Evolutionary conservation across 1,284 basidiomycete genomes (phyloP).

Genomic region (Porogramme epimiltina): DNA sequence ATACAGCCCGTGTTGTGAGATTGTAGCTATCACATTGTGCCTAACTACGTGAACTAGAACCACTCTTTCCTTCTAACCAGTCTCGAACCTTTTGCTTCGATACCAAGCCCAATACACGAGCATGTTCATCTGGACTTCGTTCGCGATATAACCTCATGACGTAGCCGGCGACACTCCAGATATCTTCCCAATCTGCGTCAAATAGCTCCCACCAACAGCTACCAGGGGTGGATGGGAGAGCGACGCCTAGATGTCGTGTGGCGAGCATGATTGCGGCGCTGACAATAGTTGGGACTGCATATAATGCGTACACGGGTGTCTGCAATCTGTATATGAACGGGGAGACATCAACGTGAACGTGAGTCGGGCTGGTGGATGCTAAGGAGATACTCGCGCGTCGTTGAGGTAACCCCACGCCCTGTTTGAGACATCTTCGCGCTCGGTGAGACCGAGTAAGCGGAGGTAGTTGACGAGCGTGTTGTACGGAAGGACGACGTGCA

Average conservation of each 20-base stretch:
- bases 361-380: constrained; percentile 5
- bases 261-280: constrained; percentile 83
- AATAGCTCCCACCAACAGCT: constrained; percentile 88
- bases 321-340: constrained; percentile 61
- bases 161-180: constrained; percentile 78
- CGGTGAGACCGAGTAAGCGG: constrained; percentile 82
- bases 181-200: constrained; percentile 83
- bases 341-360: constrained; percentile 20
- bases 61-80: constrained; percentile 62
- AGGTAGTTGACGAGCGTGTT: constrained; percentile 96
- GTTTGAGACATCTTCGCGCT: constrained; percentile 70
- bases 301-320: constrained; percentile 88
- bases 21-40: not conserved
- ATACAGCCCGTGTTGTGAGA: not conserved
- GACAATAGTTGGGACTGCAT: constrained; percentile 87
- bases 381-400: constrained; percentile 68
- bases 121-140: constrained; percentile 38
- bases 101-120: constrained; percentile 52
- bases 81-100: constrained; percentile 71
- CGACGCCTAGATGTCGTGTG: constrained; percentile 65
- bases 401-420: constrained; percentile 90
- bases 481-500: constrained; percentile 89
- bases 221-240: constrained; percentile 69
- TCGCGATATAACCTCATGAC: constrained; percentile 79
- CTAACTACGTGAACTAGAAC: not conserved